Evolutionary conservation across 306 rosid genomes (phyloP).

Genomic region (Sphenostylis stenocarpa): DNA sequence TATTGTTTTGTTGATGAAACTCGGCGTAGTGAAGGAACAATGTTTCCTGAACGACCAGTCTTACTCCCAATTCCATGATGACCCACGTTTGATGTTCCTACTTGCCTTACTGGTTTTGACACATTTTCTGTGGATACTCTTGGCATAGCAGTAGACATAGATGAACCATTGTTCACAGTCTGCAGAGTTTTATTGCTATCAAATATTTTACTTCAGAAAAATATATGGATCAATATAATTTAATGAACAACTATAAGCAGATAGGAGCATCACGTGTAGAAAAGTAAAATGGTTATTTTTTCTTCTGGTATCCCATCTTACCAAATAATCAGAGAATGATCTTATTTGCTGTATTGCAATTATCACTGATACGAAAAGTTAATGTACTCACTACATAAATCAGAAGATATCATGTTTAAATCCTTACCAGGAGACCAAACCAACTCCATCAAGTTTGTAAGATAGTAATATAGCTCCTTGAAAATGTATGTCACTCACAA

Average conservation of each 20-base stretch:
- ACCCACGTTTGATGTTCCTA: constrained; percentile 24
- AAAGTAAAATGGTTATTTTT: background rate
- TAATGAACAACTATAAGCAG: constrained; percentile 3
- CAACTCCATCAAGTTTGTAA: too few species aligned
- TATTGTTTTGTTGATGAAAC: constrained; percentile 39
- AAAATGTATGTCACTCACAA: background rate
- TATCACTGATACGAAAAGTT: too few species aligned
- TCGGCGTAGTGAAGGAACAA: constrained; percentile 48
- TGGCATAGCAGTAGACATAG: constrained; percentile 27
- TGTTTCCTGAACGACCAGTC: constrained; percentile 24
- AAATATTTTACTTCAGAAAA: background rate
- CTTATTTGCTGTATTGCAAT: too few species aligned
- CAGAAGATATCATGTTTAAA: too few species aligned
- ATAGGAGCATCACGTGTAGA: background rate
- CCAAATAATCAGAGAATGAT: too few species aligned
- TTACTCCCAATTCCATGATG: constrained; percentile 23
- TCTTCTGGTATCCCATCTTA: too few species aligned
- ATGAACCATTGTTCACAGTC: constrained; percentile 42
- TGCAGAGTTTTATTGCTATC: constrained; percentile 34
- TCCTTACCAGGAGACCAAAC: too few species aligned
- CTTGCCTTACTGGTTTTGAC: constrained; percentile 12
- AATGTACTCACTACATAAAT: too few species aligned
- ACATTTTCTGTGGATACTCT: constrained; percentile 25
- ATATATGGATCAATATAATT: background rate
- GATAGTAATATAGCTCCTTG: background rate